Conservation (phyloP, 768 basidiomycete genomes). For the Termitomyces sp. region DNA sequence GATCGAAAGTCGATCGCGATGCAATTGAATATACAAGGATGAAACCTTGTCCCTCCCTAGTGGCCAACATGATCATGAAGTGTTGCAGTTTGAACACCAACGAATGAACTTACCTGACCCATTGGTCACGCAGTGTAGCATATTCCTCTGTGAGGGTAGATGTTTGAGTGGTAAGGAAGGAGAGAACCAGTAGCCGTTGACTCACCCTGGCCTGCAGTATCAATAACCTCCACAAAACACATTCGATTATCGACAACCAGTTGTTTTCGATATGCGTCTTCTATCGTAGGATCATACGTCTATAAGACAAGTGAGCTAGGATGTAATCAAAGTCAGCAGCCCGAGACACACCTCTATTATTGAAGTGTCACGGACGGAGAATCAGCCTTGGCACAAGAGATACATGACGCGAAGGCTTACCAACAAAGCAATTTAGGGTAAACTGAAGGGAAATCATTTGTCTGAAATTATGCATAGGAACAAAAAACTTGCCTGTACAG, state of each 20-base stretch:
- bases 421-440: constrained; percentile 93
- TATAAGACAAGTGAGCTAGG: constrained; percentile 23
- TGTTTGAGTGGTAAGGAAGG: constrained; percentile 14
- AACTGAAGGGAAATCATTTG: constrained; percentile 47
- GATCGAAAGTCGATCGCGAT: constrained; percentile 87
- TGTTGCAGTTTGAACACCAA: not conserved
- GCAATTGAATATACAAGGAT: constrained; percentile 96
- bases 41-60: constrained; percentile 95
- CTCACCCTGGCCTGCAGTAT: constrained; percentile 95
- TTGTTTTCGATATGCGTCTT: constrained; percentile 95
- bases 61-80: constrained; percentile 3
- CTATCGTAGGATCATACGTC: constrained; percentile 98
- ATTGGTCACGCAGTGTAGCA: constrained; percentile 93
- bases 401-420: constrained; percentile 39
- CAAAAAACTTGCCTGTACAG: constrained; percentile 72
- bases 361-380: not conserved
- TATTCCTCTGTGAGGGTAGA: constrained; percentile 72
- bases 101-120: constrained; percentile 70
- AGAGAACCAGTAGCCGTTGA: constrained; percentile 9
- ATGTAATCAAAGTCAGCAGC: not conserved
- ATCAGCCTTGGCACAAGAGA: constrained; percentile 7
- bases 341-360: constrained; percentile 45
- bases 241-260: constrained; percentile 91
- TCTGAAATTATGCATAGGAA: not conserved
- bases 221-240: constrained; percentile 95